Percentiles rank a stretch among this genome's conserved stretches.
Conservation (phyloP, 352 stramenopile genomes). For the Globisporangium uncinulatum region DNA sequence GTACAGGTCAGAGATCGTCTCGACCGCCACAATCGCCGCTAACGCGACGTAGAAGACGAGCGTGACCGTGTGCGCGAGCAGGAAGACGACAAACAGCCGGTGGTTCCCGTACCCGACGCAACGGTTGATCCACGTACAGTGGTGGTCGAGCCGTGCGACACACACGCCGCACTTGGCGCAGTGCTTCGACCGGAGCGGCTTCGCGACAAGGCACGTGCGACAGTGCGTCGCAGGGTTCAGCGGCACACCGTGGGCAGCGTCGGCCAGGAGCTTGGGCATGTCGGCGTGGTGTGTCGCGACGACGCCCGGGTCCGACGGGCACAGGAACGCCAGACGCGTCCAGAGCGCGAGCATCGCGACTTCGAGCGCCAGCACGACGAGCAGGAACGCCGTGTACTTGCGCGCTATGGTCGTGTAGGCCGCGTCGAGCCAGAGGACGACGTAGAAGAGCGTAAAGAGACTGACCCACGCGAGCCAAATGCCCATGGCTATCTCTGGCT, state of each 20-base stretch:
- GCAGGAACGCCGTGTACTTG: constrained; percentile 30
- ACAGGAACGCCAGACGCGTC: constrained; percentile 46
- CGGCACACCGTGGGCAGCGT: constrained; percentile 33
- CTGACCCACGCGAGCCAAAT: constrained; percentile 72
- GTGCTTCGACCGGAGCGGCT: constrained; percentile 78
- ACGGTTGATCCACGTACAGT: constrained; percentile 85
- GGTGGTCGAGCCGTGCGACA: constrained; percentile 81
- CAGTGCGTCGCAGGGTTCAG: constrained; percentile 47
- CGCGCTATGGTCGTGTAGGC: constrained; percentile 31
- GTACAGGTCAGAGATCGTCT: constrained; percentile 30
- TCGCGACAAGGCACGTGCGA: constrained; percentile 61
- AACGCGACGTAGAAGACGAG: constrained; percentile 44
- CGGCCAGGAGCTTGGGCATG: constrained; percentile 42
- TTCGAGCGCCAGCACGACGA: constrained; percentile 32
- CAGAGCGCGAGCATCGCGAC: constrained; percentile 46
- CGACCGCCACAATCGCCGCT: constrained; percentile 30
- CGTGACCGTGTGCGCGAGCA: constrained; percentile 56
- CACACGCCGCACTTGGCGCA: constrained; percentile 72
- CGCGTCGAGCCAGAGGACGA: constrained; percentile 51
- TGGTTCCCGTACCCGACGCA: constrained; percentile 82
- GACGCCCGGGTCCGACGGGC: constrained; percentile 46
- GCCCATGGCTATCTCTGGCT: constrained; percentile 68
- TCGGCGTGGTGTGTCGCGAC: constrained; percentile 50
- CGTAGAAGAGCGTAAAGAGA: constrained; percentile 64
- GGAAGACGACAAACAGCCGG: constrained; percentile 69